Evolutionary conservation across 305 asterid genomes (phyloP), one percentile per base, ranked within the genome.

Genomic region (Fraxinus paxiana): DNA sequence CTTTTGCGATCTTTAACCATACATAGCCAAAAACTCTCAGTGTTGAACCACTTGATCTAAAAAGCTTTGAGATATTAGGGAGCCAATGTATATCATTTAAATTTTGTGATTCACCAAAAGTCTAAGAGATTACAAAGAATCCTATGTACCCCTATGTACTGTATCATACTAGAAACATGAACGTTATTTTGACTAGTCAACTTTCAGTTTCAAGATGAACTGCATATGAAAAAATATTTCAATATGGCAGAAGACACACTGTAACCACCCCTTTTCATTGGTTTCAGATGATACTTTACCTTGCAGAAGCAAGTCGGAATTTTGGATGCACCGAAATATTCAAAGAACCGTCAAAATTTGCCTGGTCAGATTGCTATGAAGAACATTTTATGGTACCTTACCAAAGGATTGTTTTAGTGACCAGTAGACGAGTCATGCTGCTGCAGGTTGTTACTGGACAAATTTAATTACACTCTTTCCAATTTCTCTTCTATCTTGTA

Each of bases 311-410:
- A 85, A 93, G 99, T 86, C 90, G 98, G 26, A 94, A 87, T 84
- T 94, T 94, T 80, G 98, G 98, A 81, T 96, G 98, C 82, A 94
- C 99, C 26, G 98, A 96, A 84, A 92, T 96, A 83, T 96, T 96
- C 88, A 92, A 90, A 89, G 99, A 96, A 94, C 98, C 98, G 24
- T 96, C 99, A 82, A 96, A 96, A 86, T 96, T 84, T 86, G 99
- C 98, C 79, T 94, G 91, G 91, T 88, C 99, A 1, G 99, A 96
- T 88, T 91, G 89, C 84, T 94, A 92, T 76, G 97, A 92, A 87
- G 93, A 89, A 83, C 90, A 92, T 86, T 96, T 94, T 83, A 48
- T 87, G 82, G 99, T 96, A 33, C 96, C 98, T 61, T 96, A 92
- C 80, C 94, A 90, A 35, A 92, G 99, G 83, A 91, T 94, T 83